A percentile compares a stretch with the other conserved stretches of the same genome.
Conservation (phyloP, 2,329 filamentous ascomycete genomes). For the Hysterium pulicare region DNA sequence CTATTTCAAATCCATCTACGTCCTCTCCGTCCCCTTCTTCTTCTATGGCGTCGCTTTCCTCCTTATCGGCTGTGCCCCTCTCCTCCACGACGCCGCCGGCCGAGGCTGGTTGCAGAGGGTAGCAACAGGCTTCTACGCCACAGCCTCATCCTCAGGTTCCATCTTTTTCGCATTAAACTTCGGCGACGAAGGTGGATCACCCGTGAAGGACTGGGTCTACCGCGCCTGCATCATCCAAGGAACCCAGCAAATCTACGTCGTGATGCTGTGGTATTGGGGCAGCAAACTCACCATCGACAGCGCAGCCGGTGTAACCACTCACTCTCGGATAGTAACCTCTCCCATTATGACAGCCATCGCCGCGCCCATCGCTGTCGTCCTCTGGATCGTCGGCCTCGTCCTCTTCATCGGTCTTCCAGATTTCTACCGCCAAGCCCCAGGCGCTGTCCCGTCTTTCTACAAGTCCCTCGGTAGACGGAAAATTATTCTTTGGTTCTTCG, state of each 20-base stretch:
- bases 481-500: conserved; percentile 64
- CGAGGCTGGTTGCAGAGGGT: conserved; percentile 57
- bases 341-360: conserved; percentile 45
- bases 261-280: conserved; percentile 65
- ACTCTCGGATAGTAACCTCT: neutral
- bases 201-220: conserved; percentile 62
- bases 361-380: conserved; percentile 53
- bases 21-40: conserved; percentile 57
- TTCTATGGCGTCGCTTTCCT: conserved; percentile 62
- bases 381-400: conserved; percentile 55
- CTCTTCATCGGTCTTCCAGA: conserved; percentile 59
- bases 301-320: conserved; percentile 36
- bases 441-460: conserved; percentile 63
- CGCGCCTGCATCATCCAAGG: conserved; percentile 63
- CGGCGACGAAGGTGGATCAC: conserved; percentile 59
- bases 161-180: conserved; percentile 66
- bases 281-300: conserved; percentile 47
- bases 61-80: conserved; percentile 59
- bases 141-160: conserved; percentile 59
- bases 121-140: conserved; percentile 58
- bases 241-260: conserved; percentile 62
- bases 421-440: conserved; percentile 63
- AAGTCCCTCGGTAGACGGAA: conserved; percentile 58
- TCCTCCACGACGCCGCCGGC: conserved; percentile 34
- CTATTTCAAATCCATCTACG: conserved; percentile 53